phyloP scores from a whole-genome alignment of 257 asterid genomes.

The Jaltomata sinuosa region DNA sequence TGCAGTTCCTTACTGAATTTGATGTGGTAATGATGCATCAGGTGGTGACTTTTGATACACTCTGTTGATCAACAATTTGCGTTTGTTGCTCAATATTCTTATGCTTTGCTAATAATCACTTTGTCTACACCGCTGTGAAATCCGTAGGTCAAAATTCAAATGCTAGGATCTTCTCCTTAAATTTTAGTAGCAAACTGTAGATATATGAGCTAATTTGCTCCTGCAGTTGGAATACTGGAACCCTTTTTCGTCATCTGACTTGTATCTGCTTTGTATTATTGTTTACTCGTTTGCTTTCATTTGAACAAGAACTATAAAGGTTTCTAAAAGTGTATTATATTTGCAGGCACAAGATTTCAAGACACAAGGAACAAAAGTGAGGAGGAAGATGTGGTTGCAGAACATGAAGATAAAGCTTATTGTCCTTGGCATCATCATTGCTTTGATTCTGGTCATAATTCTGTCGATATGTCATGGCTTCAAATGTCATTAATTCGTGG shows the following conservation, averaged over 20 bases:
- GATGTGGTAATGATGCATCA: neutral
- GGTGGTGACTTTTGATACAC: neutral
- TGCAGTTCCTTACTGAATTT: neutral
- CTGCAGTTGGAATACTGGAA: neutral
- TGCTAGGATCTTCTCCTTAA: neutral
- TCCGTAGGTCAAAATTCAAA: neutral
- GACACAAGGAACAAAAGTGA: slow-evolving; percentile 86
- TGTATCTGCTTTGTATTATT: neutral
- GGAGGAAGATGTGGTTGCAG: slow-evolving; percentile 93
- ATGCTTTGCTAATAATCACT: neutral
- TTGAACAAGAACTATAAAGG: neutral
- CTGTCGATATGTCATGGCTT: slow-evolving; percentile 69
- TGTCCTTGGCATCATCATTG: slow-evolving; percentile 75
- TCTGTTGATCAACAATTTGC: neutral
- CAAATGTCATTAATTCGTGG: slow-evolving; percentile 38
- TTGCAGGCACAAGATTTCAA: slow-evolving; percentile 92
- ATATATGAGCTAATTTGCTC: neutral
- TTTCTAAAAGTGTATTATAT: neutral
- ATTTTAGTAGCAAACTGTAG: neutral
- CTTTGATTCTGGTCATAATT: slow-evolving; percentile 78
- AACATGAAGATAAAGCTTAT: slow-evolving; percentile 95
- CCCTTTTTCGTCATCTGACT: neutral
- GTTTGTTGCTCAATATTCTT: neutral
- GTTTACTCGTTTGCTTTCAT: neutral
- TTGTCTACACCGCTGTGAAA: neutral